A percentile compares a stretch with the other conserved stretches of the same genome.
phyloP scores from a whole-genome alignment of 2,329 filamentous ascomycete species.

The Trichophyton mentagrophytes region DNA sequence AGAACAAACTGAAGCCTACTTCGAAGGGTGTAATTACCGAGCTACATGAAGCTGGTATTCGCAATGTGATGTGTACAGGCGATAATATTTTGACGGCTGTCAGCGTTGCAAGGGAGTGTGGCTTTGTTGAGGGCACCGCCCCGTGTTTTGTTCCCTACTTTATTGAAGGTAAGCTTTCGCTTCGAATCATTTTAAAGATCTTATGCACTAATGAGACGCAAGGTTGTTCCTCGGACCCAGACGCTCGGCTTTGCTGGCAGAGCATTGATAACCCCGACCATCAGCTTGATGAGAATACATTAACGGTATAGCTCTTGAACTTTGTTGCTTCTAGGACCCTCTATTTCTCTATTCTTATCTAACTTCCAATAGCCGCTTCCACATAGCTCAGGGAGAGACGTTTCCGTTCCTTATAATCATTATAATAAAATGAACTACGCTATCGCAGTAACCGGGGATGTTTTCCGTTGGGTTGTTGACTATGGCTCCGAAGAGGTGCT shows the following conservation, averaged over 20 bases:
- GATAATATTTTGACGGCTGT: slow-evolving; percentile 70
- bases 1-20: slow-evolving; percentile 91
- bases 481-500: slow-evolving; percentile 72
- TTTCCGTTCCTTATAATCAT: slow-evolving; percentile 74
- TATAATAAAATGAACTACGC: slow-evolving; percentile 74
- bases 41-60: slow-evolving; percentile 68
- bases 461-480: slow-evolving; percentile 93
- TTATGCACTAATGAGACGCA: slow-evolving; percentile 7
- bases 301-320: slow-evolving; percentile 41
- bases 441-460: slow-evolving; percentile 78
- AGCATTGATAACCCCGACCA: slow-evolving; percentile 80
- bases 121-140: slow-evolving; percentile 71
- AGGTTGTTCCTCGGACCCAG: slow-evolving; percentile 61
- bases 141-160: slow-evolving; percentile 94
- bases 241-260: slow-evolving; percentile 72
- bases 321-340: slow-evolving; percentile 6
- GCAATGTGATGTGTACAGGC: slow-evolving; percentile 84
- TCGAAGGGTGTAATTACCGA: slow-evolving; percentile 73
- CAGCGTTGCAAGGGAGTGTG: slow-evolving; percentile 63
- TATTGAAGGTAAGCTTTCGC: slow-evolving; percentile 44
- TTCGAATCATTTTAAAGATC: background rate
- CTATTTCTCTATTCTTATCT: slow-evolving; percentile 9
- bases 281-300: slow-evolving; percentile 62
- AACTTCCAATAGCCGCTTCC: slow-evolving; percentile 48
- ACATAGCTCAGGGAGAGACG: slow-evolving; percentile 57